Base-by-base conservation (phyloP, 176 grass and related monocot species). In the Hsuehochloa calcarea region DNA sequence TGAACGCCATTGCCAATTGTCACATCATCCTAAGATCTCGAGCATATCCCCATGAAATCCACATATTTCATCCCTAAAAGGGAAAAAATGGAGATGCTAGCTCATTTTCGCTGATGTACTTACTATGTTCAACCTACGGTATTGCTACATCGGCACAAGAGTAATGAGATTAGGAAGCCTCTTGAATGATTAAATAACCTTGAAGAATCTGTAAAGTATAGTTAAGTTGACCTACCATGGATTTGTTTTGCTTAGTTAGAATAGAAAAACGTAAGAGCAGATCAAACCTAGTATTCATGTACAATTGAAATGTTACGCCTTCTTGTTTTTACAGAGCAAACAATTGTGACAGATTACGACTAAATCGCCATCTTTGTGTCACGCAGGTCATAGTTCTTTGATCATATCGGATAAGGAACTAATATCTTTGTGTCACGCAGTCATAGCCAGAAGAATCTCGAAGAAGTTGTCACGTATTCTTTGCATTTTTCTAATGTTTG, bases 381-480 rank as follows among this genome's bases (percentile, higher is more conserved):
- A 80, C 84, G 14, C 84, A 97, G 94, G 90, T 94, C 58, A 75
- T 91, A 84, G 95, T 92, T 84, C 87, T 90, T 54, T 9, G 88
- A 26, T 97, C 95, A 51, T 97, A 92, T 86, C 95, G 94, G 86
- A 94, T 97, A 77, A n/a, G n/a, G n/a, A n/a, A n/a, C n/a, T n/a
- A n/a, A n/a, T n/a, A n/a, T n/a, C n/a, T n/a, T n/a, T n/a, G n/a
- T n/a, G n/a, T n/a, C n/a, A n/a, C n/a, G n/a, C n/a, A n/a, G n/a
- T n/a, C n/a, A n/a, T n/a, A n/a, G n/a, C n/a, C n/a, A n/a, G n/a
- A n/a, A n/a, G n/a, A n/a, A n/a, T n/a, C n/a, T n/a, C n/a, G n/a
- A n/a, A n/a, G n/a, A n/a, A n/a, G n/a, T n/a, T n/a, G n/a, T n/a
- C n/a, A n/a, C n/a, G n/a, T n/a, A n/a, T n/a, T n/a, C n/a, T n/a